phyloP scores from a whole-genome alignment of 371 early-diverging fungal species.

The Umbelopsis sp. region DNA sequence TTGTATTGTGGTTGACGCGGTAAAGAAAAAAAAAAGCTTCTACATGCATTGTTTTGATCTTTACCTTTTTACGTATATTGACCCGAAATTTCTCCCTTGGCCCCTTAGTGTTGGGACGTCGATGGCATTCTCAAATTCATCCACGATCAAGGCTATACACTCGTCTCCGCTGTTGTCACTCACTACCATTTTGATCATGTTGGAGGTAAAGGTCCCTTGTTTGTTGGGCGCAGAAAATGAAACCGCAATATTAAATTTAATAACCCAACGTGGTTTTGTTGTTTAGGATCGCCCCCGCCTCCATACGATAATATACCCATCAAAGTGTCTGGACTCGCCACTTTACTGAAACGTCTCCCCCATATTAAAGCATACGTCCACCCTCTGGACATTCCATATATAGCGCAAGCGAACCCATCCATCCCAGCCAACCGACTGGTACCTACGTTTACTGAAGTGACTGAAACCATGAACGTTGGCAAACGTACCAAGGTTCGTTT shows the following conservation, averaged over 20 bases:
- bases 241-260: not conserved
- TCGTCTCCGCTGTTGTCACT: conserved; percentile 77
- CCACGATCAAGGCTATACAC: conserved; percentile 58
- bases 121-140: conserved; percentile 73
- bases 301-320: conserved; percentile 81
- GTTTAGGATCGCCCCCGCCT: conserved; percentile 68
- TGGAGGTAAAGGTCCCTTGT: conserved; percentile 39
- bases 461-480: conserved; percentile 59
- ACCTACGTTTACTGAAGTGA: conserved; percentile 61
- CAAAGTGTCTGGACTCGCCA: conserved; percentile 76
- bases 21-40: conserved; percentile 24
- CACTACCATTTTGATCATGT: conserved; percentile 89
- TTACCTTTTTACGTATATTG: not conserved
- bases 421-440: conserved; percentile 62
- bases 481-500: conserved; percentile 58
- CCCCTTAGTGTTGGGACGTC: conserved; percentile 83
- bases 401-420: conserved; percentile 70
- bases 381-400: conserved; percentile 73
- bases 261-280: too few species aligned
- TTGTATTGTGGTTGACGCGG: conserved; percentile 83
- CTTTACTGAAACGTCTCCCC: conserved; percentile 70
- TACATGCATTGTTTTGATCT: conserved; percentile 2
- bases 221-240: not conserved
- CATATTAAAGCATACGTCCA: conserved; percentile 76
- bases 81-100: not conserved